A percentile compares a stretch with the other conserved stretches of the same genome.
These are phyloP conservation scores for Termitomyces titanicus DNA, from an alignment of 768 basidiomycete species.

Conservation along the genomic window DNA sequence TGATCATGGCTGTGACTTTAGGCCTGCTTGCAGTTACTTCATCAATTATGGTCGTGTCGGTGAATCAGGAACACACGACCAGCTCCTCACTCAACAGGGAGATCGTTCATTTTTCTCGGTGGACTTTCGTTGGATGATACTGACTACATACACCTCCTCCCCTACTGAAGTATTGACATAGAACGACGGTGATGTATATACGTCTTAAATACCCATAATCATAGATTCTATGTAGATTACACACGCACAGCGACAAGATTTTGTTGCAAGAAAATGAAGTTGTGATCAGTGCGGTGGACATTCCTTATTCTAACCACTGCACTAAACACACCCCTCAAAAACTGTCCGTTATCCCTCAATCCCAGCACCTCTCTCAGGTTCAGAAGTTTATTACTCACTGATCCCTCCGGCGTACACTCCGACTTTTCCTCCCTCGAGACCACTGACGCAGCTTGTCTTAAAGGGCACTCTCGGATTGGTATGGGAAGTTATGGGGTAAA, in stretches of 20 bases:
- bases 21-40: conserved; percentile 60
- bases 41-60: conserved; percentile 83
- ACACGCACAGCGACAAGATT: neutral
- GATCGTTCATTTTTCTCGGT: conserved; percentile 40
- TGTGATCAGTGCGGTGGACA: conserved; percentile 15
- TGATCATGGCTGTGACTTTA: conserved; percentile 10
- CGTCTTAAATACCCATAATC: conserved; percentile 13
- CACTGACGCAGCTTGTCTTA: conserved; percentile 86
- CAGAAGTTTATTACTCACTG: conserved; percentile 53
- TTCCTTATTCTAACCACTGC: conserved; percentile 31
- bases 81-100: conserved; percentile 61
- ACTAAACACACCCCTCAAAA: conserved; percentile 35
- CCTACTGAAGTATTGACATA: conserved; percentile 9
- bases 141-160: conserved; percentile 5
- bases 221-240: conserved; percentile 11
- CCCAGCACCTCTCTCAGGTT: conserved; percentile 80
- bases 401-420: neutral
- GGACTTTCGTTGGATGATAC: conserved; percentile 2
- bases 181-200: conserved; percentile 15
- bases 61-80: conserved; percentile 87
- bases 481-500: too few species aligned
- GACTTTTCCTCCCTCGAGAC: conserved; percentile 52
- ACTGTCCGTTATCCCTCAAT: conserved; percentile 82
- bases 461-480: conserved; percentile 83
- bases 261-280: neutral